Evolutionary conservation across 306 rosid genomes (phyloP), one percentile per base, ranked within the genome.

Genomic region (Ormosia semicastrata): DNA sequence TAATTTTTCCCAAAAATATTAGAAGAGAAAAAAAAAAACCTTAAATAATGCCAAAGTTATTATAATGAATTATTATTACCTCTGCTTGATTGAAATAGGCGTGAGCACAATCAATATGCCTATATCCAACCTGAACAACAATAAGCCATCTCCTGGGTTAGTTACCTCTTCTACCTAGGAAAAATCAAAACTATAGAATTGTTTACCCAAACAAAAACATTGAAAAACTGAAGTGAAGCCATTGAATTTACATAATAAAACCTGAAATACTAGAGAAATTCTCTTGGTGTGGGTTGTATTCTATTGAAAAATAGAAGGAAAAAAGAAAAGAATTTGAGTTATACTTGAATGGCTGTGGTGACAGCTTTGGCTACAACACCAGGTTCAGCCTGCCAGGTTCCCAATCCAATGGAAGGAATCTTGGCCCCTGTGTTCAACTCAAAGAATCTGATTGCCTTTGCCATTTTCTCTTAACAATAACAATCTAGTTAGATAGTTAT

Each of bases 61-160:
- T 15, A 13, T 17, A 8, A 4, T 32, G 5, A 36, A 71, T 44
- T 9, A 13, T 15, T 0, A 77, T 37, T 81, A 90, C 94, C 94
- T 90, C 91, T 33, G 85, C 84, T 74, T 78, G 75, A 41, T 92
- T 92, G 44, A 72, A 57, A 43, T 92, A 92, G 18, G 82, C 71
- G 68, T 78, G 84, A 68, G 94, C 94, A 70, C 92, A 92, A 71
- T 92, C 97, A 66, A 92, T 90, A 82, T 88, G 94, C 34, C 85
- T 82, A 32, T 82, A 82, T 15, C 85, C 85, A 47, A 75, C 80
- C 77, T 73, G 64, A 72, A 15, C 63, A 44, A 6, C 14, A 53
- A 6, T 10, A 63, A 58, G 2, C 57, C 66, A n/a, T 57, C 17
- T 54, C 39, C 8, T 32, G 43, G 17, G 33, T 81, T 50, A 69